These are phyloP conservation scores for Euphorbia schlechtendalii DNA, from an alignment of 441 rosid genomes.

Conservation along the genomic window DNA sequence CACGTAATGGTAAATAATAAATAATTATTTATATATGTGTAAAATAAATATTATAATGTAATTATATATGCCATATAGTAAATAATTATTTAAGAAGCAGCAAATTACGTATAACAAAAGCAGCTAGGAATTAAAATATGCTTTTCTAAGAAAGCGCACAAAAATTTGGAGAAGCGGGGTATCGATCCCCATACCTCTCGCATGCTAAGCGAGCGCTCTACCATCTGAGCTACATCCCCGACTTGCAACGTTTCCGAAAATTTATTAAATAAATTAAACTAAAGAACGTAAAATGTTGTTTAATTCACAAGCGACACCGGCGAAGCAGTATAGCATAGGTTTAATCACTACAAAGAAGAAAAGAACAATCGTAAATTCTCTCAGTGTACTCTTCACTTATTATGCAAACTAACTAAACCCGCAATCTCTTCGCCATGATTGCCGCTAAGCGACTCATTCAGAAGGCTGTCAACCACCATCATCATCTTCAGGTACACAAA, in stretches of 20 bases:
- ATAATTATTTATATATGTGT: no score
- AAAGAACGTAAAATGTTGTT: not conserved
- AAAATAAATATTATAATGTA: no score
- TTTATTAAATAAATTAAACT: no score
- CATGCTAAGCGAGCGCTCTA: constrained; percentile 99
- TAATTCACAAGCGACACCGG: constrained; percentile 10
- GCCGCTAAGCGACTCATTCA: constrained; percentile 47
- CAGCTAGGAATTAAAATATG: no score
- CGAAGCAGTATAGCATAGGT: constrained; percentile 25
- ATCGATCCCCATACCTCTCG: constrained; percentile 84
- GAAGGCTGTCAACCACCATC: constrained; percentile 41
- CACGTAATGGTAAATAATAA: no score
- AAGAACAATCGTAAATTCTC: constrained; percentile 3
- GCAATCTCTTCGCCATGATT: constrained; percentile 28
- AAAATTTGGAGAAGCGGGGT: constrained; percentile 37
- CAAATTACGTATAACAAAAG: no score
- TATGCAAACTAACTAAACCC: not conserved
- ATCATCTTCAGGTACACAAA: not conserved
- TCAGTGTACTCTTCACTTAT: not conserved
- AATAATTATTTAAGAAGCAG: no score
- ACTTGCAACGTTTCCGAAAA: no score
- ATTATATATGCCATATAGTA: no score
- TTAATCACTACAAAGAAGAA: constrained; percentile 22
- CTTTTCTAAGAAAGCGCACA: no score
- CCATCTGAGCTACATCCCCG: constrained; percentile 99